Conservation (phyloP, 176 grass and related monocot species). For the Canna indica region DNA sequence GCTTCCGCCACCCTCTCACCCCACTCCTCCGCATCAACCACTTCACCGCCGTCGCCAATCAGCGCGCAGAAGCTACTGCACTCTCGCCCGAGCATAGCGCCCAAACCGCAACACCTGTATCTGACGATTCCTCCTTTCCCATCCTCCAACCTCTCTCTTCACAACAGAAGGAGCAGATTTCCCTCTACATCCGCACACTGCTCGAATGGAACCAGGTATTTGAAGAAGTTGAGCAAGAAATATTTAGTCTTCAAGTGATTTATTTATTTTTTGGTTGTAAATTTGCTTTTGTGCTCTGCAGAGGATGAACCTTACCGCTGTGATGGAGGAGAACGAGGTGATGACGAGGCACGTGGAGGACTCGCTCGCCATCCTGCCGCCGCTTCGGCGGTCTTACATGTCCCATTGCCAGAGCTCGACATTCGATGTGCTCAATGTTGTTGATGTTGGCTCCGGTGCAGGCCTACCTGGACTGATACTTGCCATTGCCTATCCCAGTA, state of each 20-base stretch:
- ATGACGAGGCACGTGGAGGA: constrained; percentile 79
- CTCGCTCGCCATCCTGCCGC: constrained; percentile 53
- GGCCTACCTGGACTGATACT: constrained; percentile 67
- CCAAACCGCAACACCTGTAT: not conserved
- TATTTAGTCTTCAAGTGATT: not conserved
- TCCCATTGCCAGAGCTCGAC: constrained; percentile 13
- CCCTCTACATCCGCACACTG: constrained; percentile 53
- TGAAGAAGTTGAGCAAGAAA: not conserved
- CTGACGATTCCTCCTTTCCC: not conserved
- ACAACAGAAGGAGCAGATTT: constrained; percentile 61
- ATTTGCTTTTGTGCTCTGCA: constrained; percentile 15
- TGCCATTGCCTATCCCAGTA: constrained; percentile 71
- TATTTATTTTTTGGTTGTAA: not conserved
- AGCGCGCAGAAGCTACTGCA: not conserved
- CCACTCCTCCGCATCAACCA: not conserved
- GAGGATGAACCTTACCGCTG: constrained; percentile 91
- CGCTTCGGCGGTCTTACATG: constrained; percentile 43
- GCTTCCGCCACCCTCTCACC: not conserved
- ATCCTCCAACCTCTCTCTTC: constrained; percentile 28
- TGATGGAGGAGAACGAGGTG: constrained; percentile 56
- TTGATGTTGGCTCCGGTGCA: constrained; percentile 77
- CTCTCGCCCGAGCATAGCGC: not conserved
- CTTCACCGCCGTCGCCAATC: not conserved
- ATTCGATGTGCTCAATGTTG: constrained; percentile 34
- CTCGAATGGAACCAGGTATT: constrained; percentile 81